Evolutionary conservation across 768 basidiomycete species (phyloP).

Genomic region (Dioszegia aurantiaca): DNA sequence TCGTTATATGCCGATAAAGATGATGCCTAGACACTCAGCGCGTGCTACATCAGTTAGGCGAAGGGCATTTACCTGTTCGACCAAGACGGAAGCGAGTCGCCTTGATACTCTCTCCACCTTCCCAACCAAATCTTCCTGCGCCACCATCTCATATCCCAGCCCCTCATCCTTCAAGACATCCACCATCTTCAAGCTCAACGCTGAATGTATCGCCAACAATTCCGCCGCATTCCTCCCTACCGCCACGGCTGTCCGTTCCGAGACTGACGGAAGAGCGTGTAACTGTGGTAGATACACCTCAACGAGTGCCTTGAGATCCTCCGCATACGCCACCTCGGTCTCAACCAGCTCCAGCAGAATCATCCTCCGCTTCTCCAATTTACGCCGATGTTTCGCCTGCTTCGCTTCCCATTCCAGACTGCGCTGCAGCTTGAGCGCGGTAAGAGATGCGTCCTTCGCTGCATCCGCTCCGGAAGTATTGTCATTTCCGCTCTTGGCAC

Average conservation of each 20-base stretch:
- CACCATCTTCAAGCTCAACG: conserved; percentile 45
- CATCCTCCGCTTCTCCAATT: conserved; percentile 58
- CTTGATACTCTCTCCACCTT: conserved; percentile 42
- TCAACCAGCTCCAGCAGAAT: conserved; percentile 78
- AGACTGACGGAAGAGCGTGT: conserved; percentile 41
- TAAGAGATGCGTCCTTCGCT: conserved; percentile 18
- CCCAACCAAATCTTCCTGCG: conserved; percentile 17
- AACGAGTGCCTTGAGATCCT: conserved; percentile 73
- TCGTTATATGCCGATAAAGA: conserved; percentile 74
- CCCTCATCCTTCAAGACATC: conserved; percentile 47
- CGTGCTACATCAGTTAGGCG: not conserved
- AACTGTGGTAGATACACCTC: conserved; percentile 51
- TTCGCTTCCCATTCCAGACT: conserved; percentile 42
- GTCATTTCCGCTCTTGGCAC: conserved; percentile 45
- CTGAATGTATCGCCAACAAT: conserved; percentile 41
- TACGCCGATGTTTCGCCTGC: conserved; percentile 26
- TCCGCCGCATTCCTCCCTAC: conserved; percentile 44
- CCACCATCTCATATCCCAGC: conserved; percentile 26
- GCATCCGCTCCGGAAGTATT: conserved; percentile 8
- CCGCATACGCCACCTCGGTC: conserved; percentile 78
- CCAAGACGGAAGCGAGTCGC: conserved; percentile 43
- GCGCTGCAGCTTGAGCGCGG: conserved; percentile 36
- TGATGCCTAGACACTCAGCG: conserved; percentile 59
- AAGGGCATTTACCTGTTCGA: conserved; percentile 43
- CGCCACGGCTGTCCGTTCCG: conserved; percentile 26